These are phyloP conservation scores for Solanum stenotomum DNA, from an alignment of 257 asterid species.

Conservation along the genomic window DNA sequence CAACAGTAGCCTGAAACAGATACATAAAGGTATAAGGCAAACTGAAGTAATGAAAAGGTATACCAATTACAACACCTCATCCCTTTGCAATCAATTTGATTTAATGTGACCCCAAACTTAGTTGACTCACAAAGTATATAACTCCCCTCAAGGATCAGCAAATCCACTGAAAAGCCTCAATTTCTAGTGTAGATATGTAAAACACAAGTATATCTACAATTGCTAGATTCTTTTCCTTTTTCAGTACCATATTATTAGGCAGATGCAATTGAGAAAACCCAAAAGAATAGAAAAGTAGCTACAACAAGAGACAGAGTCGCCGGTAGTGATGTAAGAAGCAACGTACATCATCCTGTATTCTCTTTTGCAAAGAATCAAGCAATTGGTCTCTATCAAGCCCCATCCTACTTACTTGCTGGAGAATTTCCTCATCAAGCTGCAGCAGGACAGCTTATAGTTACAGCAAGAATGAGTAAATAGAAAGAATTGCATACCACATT, in stretches of 20 bases:
- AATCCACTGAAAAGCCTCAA: neutral
- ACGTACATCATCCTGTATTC: conserved; percentile 80
- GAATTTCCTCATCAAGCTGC: conserved; percentile 87
- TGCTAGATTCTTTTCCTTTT: neutral
- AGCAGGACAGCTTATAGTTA: conserved; percentile 16
- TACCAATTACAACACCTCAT: neutral
- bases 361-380: conserved; percentile 67
- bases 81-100: neutral
- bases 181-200: neutral
- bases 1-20: conserved; percentile 72
- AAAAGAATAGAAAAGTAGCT: neutral
- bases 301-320: neutral
- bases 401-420: conserved; percentile 72
- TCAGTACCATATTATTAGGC: conserved; percentile 2
- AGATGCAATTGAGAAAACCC: neutral
- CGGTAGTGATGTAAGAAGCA: neutral
- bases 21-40: neutral
- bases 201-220: neutral
- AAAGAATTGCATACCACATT: neutral
- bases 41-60: conserved; percentile 4
- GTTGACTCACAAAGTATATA: neutral
- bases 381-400: conserved; percentile 65
- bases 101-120: neutral
- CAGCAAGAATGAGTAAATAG: neutral
- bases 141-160: neutral